Evolutionary conservation across 2,329 filamentous ascomycete species (phyloP).

Genomic region (Cryphonectria japonica): DNA sequence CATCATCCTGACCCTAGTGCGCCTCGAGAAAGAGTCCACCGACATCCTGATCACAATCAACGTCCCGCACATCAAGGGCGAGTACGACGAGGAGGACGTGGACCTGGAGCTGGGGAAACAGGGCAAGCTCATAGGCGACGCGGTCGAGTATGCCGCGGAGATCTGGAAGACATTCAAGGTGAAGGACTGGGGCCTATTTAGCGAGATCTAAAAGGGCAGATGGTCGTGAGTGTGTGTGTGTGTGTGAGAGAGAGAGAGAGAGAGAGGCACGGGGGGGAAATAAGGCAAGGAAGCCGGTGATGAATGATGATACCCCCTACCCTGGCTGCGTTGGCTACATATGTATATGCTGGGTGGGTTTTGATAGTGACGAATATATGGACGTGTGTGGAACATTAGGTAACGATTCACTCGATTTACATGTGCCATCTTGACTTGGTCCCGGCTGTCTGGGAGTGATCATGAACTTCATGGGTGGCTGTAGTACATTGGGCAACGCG

Average conservation of each 20-base stretch:
- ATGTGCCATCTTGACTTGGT: background rate
- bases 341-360: background rate
- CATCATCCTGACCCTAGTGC: conserved; percentile 76
- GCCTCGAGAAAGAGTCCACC: conserved; percentile 74
- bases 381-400: conserved; percentile 11
- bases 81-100: conserved; percentile 74
- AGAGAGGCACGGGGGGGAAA: background rate
- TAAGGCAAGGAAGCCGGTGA: background rate
- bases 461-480: background rate
- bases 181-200: conserved; percentile 79
- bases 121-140: conserved; percentile 70
- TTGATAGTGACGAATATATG: conserved; percentile 19
- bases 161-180: conserved; percentile 78
- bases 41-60: conserved; percentile 88
- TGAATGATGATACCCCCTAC: conserved; percentile 27
- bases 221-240: background rate
- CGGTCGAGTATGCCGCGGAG: conserved; percentile 66
- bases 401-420: too few species aligned
- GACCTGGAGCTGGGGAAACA: conserved; percentile 67
- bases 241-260: too few species aligned
- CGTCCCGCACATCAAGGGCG: conserved; percentile 78
- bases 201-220: conserved; percentile 39
- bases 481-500: background rate
- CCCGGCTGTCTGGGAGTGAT: background rate
- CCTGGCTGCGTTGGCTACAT: background rate